Evolutionary conservation across 176 grass and related monocot species (phyloP).

Genomic region (Ensete ventricosum): DNA sequence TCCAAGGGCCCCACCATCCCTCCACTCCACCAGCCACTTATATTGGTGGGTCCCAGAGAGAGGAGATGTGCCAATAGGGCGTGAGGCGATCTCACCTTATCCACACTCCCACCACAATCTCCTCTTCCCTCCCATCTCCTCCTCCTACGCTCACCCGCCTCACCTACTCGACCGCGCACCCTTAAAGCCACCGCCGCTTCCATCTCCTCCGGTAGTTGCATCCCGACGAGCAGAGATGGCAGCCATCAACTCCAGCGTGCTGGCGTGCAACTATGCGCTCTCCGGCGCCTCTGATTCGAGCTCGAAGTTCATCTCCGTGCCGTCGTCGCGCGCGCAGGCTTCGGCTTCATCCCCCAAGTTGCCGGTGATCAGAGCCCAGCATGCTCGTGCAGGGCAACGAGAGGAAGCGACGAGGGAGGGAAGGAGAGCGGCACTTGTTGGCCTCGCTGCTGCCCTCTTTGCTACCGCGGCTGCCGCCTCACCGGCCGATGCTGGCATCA

Average conservation of each 20-base stretch:
- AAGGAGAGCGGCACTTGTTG: conserved; percentile 54
- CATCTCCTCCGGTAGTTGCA: no score
- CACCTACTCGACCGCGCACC: no score
- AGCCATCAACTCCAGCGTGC: conserved; percentile 47
- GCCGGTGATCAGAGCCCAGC: conserved; percentile 27
- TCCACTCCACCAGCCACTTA: conserved; percentile 6
- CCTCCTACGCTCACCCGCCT: conserved; percentile 7
- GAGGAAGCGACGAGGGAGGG: conserved; percentile 24
- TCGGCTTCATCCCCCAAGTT: conserved; percentile 2
- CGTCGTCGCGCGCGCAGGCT: conserved; percentile 12
- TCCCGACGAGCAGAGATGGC: conserved; percentile 40
- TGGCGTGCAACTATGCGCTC: conserved; percentile 42
- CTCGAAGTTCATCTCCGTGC: conserved; percentile 16
- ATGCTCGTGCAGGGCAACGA: conserved; percentile 5
- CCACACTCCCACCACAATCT: conserved; percentile 58
- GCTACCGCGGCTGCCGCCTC: conserved; percentile 28
- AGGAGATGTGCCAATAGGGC: conserved; percentile 35
- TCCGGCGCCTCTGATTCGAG: conserved; percentile 8
- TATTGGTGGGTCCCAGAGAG: conserved; percentile 27
- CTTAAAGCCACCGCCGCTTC: conserved; percentile 24
- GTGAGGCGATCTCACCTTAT: conserved; percentile 83
- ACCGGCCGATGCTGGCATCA: conserved; percentile 46
- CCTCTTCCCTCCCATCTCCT: conserved; percentile 2
- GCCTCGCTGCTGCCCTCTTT: conserved; percentile 55
- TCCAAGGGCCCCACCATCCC: not conserved